Evolutionary conservation across 2,329 filamentous ascomycete species (phyloP).

Genomic region (Botrytis elliptica): DNA sequence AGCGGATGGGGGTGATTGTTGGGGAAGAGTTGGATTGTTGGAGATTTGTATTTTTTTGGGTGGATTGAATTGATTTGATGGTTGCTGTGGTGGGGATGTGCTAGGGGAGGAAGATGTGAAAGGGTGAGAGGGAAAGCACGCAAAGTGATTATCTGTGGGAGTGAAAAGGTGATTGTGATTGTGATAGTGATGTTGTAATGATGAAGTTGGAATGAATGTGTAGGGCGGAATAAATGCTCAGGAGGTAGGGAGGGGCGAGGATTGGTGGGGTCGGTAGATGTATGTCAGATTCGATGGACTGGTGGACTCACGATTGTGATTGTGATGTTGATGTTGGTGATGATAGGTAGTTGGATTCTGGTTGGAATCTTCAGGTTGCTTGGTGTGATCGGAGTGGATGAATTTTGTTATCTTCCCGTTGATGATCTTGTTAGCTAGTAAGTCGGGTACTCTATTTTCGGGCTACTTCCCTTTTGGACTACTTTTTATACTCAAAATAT

Average conservation of each 20-base stretch:
- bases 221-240: not conserved
- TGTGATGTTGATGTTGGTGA: not conserved
- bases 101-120: not conserved
- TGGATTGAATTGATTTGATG: not conserved
- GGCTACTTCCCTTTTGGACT: too few species aligned
- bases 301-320: not conserved
- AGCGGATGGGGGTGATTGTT: not conserved
- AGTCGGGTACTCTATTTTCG: too few species aligned
- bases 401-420: not conserved
- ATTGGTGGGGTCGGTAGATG: not conserved
- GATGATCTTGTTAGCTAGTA: not conserved
- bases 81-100: not conserved
- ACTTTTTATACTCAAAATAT: too few species aligned
- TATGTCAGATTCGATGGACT: not conserved
- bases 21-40: not conserved
- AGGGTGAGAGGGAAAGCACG: not conserved
- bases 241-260: not conserved
- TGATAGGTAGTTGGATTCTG: not conserved
- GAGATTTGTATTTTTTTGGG: not conserved
- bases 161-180: not conserved
- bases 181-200: not conserved
- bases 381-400: not conserved
- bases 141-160: not conserved
- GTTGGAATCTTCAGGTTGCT: not conserved
- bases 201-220: not conserved